Conservation (phyloP, 352 stramenopile species). For the Pythium angustatum region DNA sequence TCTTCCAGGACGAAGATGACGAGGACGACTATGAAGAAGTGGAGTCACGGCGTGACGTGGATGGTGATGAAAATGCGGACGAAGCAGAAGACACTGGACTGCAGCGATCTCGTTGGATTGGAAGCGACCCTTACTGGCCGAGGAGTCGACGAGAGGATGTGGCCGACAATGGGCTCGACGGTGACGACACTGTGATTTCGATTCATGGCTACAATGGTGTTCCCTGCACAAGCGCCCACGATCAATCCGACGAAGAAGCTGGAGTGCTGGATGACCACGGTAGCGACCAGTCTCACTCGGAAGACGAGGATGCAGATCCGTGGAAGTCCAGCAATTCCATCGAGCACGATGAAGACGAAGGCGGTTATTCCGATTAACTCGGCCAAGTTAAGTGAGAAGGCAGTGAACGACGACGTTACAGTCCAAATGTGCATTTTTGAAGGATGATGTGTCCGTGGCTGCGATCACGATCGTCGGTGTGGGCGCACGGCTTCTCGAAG, state of each 20-base stretch:
- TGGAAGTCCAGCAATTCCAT: too few relatives aligned
- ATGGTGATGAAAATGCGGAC: constrained; percentile 1
- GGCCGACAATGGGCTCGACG: neutral
- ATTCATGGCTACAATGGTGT: neutral
- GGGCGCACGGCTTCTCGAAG: too few relatives aligned
- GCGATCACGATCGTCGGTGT: too few relatives aligned
- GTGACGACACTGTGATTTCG: neutral
- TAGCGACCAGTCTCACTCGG: neutral
- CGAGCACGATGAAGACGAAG: neutral
- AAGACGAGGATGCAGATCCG: constrained; percentile 13
- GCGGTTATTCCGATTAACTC: too few relatives aligned
- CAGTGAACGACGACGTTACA: too few relatives aligned
- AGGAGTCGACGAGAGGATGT: neutral
- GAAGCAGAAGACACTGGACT: neutral
- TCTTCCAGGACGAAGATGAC: constrained; percentile 26
- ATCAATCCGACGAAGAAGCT: too few relatives aligned
- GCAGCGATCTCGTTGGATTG: constrained; percentile 20
- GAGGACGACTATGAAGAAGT: constrained; percentile 3
- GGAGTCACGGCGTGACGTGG: neutral
- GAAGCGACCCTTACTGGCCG: constrained; percentile 14
- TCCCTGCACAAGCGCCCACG: too few relatives aligned
- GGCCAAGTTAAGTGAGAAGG: too few relatives aligned
- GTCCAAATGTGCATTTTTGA: too few relatives aligned
- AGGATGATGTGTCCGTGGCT: too few relatives aligned
- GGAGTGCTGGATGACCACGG: neutral